Evolutionary conservation across 2,329 filamentous ascomycete species (phyloP).

Genomic region (Ophiostoma ulmi): DNA sequence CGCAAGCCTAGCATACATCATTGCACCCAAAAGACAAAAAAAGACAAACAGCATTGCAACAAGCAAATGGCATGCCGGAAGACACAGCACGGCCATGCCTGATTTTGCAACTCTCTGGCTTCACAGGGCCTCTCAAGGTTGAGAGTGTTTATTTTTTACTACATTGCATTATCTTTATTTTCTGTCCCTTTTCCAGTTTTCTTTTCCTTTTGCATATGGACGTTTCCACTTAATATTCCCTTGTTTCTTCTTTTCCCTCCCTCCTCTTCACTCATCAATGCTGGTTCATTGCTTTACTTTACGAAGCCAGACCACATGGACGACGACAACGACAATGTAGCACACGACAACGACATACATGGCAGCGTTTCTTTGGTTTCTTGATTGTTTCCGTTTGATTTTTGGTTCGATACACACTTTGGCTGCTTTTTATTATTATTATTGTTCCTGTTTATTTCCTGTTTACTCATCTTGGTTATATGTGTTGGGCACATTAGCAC

Average conservation of each 20-base stretch:
- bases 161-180: neutral
- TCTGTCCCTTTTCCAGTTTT: constrained; percentile 4
- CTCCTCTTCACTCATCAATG: constrained; percentile 15
- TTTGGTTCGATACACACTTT: neutral
- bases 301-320: neutral
- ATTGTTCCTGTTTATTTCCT: neutral
- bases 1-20: constrained; percentile 15
- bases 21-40: constrained; percentile 17
- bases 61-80: neutral
- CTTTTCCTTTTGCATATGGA: constrained; percentile 11
- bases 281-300: constrained; percentile 20
- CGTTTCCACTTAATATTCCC: neutral
- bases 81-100: neutral
- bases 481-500: neutral
- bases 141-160: constrained; percentile 11
- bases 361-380: neutral
- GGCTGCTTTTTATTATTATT: neutral
- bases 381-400: neutral
- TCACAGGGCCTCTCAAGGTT: constrained; percentile 17
- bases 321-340: constrained; percentile 7
- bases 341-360: constrained; percentile 2
- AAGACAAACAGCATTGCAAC: neutral
- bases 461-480: neutral
- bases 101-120: neutral
- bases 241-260: neutral